A percentile compares a stretch with the other conserved stretches of the same genome.
phyloP scores from a whole-genome alignment of 2,329 filamentous ascomycete species.

The Penicillium psychrosexuale region DNA sequence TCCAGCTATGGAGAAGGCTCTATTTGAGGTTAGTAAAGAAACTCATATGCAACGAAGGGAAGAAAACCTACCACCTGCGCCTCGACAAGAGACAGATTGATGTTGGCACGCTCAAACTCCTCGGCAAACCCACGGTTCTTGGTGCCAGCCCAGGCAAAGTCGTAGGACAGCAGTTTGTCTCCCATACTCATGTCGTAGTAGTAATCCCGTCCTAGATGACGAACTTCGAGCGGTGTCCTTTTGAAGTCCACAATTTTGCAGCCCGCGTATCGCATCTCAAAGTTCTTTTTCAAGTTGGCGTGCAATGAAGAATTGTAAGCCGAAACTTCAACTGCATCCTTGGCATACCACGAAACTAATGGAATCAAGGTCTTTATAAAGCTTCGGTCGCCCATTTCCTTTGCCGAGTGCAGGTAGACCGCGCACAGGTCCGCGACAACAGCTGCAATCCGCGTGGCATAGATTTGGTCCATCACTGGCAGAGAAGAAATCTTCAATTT shows the following conservation, averaged over 20 bases:
- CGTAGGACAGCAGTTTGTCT: conserved; percentile 70
- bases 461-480: conserved; percentile 45
- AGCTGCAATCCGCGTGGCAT: conserved; percentile 70
- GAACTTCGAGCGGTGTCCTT: conserved; percentile 63
- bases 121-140: conserved; percentile 70
- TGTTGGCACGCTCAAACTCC: conserved; percentile 83
- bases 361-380: conserved; percentile 70
- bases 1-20: conserved; percentile 85
- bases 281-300: conserved; percentile 78
- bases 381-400: conserved; percentile 66
- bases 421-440: conserved; percentile 83
- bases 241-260: conserved; percentile 77
- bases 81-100: conserved; percentile 87
- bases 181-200: conserved; percentile 81
- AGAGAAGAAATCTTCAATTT: conserved; percentile 57
- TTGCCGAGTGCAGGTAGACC: conserved; percentile 83
- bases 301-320: conserved; percentile 87
- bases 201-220: conserved; percentile 69
- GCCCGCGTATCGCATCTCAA: conserved; percentile 71
- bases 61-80: conserved; percentile 71
- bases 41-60: background rate
- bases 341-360: conserved; percentile 74
- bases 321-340: conserved; percentile 73
- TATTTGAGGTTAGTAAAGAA: conserved; percentile 39
- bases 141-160: conserved; percentile 70